Conservation (phyloP, 2,329 filamentous ascomycete genomes). For the Hortaea sp. region DNA sequence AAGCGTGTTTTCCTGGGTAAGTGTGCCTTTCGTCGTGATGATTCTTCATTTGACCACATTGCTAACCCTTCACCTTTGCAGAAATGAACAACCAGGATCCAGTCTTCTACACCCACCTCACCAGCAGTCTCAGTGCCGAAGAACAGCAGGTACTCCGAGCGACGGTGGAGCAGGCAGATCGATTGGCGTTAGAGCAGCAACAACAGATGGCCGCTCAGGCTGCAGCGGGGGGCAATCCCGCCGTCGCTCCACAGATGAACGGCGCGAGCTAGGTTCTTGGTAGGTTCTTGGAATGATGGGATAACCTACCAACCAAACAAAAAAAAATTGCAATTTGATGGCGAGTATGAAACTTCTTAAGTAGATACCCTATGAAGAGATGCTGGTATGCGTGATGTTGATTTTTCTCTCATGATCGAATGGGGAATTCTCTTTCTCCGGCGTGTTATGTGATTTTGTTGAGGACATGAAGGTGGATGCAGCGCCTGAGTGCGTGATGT, state of each 20-base stretch:
- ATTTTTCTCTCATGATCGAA: too few species aligned
- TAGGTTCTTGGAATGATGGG: too few species aligned
- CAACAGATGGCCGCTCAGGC: constrained; percentile 1
- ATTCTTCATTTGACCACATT: constrained; percentile 1
- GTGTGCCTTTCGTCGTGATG: constrained; percentile 28
- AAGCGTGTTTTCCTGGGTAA: constrained; percentile 70
- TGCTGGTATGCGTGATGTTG: too few species aligned
- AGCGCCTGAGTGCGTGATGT: too few species aligned
- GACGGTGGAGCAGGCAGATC: constrained; percentile 63
- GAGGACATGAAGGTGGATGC: too few species aligned
- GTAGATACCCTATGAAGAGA: too few species aligned
- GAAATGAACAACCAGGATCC: constrained; percentile 81
- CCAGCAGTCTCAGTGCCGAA: constrained; percentile 65
- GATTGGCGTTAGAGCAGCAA: constrained; percentile 29
- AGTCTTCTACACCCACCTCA: constrained; percentile 73
- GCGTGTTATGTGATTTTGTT: too few species aligned
- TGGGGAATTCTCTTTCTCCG: too few species aligned
- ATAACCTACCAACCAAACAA: too few species aligned
- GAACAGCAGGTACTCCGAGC: constrained; percentile 73
- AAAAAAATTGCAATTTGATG: too few species aligned
- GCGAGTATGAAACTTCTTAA: too few species aligned
- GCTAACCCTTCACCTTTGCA: neutral
- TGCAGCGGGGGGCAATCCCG: neutral
- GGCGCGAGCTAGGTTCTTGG: neutral
- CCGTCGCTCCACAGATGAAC: neutral